Conservation (phyloP, 2,329 filamentous ascomycete species). For the Phaeophleospora eucalypticola region DNA sequence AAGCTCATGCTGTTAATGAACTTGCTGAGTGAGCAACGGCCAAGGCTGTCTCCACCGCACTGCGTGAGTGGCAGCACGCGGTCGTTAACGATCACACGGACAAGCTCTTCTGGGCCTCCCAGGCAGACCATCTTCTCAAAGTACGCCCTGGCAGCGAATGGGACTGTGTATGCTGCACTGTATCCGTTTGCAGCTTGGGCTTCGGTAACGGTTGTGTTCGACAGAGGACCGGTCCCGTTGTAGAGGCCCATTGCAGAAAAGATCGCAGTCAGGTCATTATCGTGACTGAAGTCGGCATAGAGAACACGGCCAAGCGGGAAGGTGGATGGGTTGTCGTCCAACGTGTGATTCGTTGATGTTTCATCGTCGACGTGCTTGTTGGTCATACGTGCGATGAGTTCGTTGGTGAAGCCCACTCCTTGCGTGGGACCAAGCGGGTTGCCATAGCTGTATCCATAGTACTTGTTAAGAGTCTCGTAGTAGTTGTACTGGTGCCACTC, state of each 20-base stretch:
- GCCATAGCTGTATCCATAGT: constrained; percentile 74
- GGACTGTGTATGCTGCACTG: constrained; percentile 72
- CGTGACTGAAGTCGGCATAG: constrained; percentile 89
- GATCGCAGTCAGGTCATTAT: constrained; percentile 78
- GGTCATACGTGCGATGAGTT: constrained; percentile 78
- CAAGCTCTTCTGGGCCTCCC: constrained; percentile 60
- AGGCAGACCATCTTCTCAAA: constrained; percentile 80
- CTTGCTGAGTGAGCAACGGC: constrained; percentile 63
- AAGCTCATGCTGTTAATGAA: constrained; percentile 76
- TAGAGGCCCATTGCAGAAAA: constrained; percentile 76
- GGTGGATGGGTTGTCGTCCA: constrained; percentile 62
- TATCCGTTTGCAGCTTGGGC: constrained; percentile 60
- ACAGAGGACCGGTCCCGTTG: constrained; percentile 55
- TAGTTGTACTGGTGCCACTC: constrained; percentile 81
- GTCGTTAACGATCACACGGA: constrained; percentile 80
- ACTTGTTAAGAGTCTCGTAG: constrained; percentile 74
- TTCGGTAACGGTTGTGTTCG: constrained; percentile 45
- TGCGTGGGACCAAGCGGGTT: constrained; percentile 77
- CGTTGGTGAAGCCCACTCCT: constrained; percentile 82
- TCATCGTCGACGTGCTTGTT: constrained; percentile 62
- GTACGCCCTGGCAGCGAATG: constrained; percentile 76
- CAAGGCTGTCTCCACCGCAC: constrained; percentile 66
- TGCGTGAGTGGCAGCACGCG: constrained; percentile 67
- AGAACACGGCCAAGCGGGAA: constrained; percentile 67
- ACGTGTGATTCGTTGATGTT: constrained; percentile 72